Base-by-base conservation (phyloP, 306 rosid species). In the Castanea crenata region DNA sequence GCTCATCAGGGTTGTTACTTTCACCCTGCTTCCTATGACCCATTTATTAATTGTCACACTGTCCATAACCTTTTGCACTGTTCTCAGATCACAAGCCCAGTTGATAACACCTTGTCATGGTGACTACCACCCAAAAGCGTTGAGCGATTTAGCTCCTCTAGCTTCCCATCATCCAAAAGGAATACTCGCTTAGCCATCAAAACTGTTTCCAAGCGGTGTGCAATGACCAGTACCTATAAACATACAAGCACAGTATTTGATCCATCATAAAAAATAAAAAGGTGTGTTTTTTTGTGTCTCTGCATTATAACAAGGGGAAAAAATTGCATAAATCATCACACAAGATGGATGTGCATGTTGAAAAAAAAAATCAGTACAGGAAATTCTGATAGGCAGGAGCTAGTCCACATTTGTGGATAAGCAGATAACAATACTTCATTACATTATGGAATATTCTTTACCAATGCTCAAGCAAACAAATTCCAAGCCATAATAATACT, bases 191-290 rank as follows among this genome's bases (percentile, higher is more conserved):
- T 81, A 27, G 98, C 98, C 97, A 94, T 94, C 87, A 80, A 20
- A 85, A 91, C 83, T 1, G 98, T 94, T 80, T 94, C 94, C 86
- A 91, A 74, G 52, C 97, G 97, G 89, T 94, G 98, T 7, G 97
- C 89, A 75, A 94, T 92, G 71, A 94, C 92, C 87, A 94, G 88
- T 57, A 94, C 97, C 98, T 92, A 78, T 76, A 29, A 71, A 85
- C 71, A 61, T 78, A 75, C 49, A 35, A 77, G 46, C 57, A 59
- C 14, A 80, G 73, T 67, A 67, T 1, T 34, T 4, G 4, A 35
- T 67, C 49, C 23, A 19, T 34, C 46, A 41, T 67, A 20, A 44
- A 11, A 7, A 7, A 38, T 0, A 34, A 34, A 34, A 34, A 34
- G 6, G 35, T 34, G 41, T 35, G 44, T 38, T 5, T 6, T 23